Percentiles rank a stretch among this genome's conserved stretches.
These are phyloP conservation scores for Botrytis medusae DNA, from an alignment of 2,329 filamentous ascomycete genomes.

Conservation along the genomic window DNA sequence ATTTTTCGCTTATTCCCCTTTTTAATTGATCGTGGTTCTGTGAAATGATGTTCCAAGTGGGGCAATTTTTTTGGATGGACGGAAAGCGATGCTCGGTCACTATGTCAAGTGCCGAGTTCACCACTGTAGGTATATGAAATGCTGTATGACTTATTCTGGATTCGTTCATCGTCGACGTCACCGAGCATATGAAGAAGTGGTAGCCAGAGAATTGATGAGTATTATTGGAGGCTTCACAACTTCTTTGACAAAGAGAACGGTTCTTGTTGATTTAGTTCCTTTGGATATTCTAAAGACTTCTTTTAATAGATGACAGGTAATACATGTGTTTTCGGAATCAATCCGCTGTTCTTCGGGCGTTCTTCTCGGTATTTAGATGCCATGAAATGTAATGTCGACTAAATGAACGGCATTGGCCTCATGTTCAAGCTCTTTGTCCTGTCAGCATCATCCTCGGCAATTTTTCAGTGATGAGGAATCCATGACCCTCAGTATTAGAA, in stretches of 20 bases:
- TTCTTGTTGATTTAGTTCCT: neutral
- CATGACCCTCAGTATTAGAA: neutral
- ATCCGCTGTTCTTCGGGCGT: neutral
- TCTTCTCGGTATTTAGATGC: neutral
- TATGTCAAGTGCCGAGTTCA: neutral
- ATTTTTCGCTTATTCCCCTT: neutral
- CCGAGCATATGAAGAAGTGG: neutral
- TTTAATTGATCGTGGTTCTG: neutral
- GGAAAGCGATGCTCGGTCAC: neutral
- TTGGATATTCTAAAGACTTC: neutral
- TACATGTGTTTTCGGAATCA: neutral
- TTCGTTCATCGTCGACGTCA: neutral
- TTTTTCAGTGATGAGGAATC: neutral
- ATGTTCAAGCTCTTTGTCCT: neutral
- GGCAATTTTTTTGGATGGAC: neutral
- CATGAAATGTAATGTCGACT: neutral
- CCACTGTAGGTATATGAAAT: neutral
- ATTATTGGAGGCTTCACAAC: neutral
- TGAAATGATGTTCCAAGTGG: conserved; percentile 2
- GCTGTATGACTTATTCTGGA: neutral
- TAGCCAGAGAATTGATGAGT: neutral
- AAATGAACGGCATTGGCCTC: neutral
- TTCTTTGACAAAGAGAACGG: neutral
- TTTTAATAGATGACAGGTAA: neutral
- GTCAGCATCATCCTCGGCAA: neutral